Evolutionary conservation across 139 green algal genomes (phyloP).

Genomic region (Diplosphaera chodatii): DNA sequence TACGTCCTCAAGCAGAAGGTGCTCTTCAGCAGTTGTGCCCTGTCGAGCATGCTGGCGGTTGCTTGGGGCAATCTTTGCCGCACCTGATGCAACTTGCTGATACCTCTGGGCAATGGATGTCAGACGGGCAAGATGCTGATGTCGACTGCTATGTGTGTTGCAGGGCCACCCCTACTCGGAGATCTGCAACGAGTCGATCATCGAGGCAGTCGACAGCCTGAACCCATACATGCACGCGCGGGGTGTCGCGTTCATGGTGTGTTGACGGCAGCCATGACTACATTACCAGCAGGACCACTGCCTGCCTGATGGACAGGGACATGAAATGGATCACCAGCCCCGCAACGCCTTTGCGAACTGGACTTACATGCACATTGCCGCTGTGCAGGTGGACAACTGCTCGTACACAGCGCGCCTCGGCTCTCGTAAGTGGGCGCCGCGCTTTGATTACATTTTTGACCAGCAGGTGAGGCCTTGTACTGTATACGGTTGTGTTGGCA

Average conservation of each 20-base stretch:
- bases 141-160: background rate
- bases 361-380: too few species aligned
- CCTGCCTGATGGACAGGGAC: too few species aligned
- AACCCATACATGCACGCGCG: slow-evolving; percentile 99
- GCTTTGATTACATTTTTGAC: slow-evolving; percentile 97
- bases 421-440: slow-evolving; percentile 94
- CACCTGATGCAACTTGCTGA: too few species aligned
- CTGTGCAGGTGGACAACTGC: slow-evolving; percentile 90
- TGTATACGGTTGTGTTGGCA: background rate
- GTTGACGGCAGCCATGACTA: too few species aligned
- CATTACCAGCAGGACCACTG: too few species aligned
- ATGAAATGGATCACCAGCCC: too few species aligned
- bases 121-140: background rate
- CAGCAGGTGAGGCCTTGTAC: slow-evolving; percentile 55
- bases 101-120: too few species aligned
- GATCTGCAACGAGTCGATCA: slow-evolving; percentile 99
- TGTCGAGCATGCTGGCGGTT: too few species aligned
- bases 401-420: slow-evolving; percentile 98
- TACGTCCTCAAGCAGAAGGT: slow-evolving; percentile 80
- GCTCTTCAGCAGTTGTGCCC: too few species aligned
- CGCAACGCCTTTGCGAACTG: too few species aligned
- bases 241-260: slow-evolving; percentile 97
- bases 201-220: slow-evolving; percentile 96
- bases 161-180: slow-evolving; percentile 92
- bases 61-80: too few species aligned